A percentile compares a stretch with the other conserved stretches of the same genome.
phyloP scores from a whole-genome alignment of 305 asterid genomes.

The Fraxinus baroniana region DNA sequence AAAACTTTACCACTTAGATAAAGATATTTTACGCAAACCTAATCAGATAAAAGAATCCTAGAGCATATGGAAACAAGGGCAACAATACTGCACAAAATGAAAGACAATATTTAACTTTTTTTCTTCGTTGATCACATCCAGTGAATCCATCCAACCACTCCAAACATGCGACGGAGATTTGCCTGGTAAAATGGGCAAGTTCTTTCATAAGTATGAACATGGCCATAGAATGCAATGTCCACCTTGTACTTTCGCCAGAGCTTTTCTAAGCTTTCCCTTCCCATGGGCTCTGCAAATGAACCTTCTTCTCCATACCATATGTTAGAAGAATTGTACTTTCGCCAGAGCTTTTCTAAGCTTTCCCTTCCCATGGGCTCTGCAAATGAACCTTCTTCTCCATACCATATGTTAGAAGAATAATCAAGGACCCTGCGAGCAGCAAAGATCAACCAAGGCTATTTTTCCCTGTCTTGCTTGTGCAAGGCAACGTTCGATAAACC shows the following conservation, averaged over 20 bases:
- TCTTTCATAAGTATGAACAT: slow-evolving; percentile 54
- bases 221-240: slow-evolving; percentile 53
- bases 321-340: slow-evolving; percentile 40
- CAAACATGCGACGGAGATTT: background rate
- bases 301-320: slow-evolving; percentile 38
- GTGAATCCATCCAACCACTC: background rate
- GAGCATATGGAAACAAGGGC: background rate
- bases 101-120: background rate
- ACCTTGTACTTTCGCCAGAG: slow-evolving; percentile 50
- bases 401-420: slow-evolving; percentile 38
- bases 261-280: slow-evolving; percentile 43
- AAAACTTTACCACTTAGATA: background rate
- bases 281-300: slow-evolving; percentile 49
- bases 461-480: slow-evolving; percentile 39
- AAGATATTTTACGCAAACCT: background rate
- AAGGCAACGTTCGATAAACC: slow-evolving; percentile 40
- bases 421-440: slow-evolving; percentile 46
- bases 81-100: background rate
- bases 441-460: slow-evolving; percentile 48
- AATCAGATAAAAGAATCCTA: background rate
- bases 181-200: slow-evolving; percentile 56
- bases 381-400: slow-evolving; percentile 43
- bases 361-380: slow-evolving; percentile 53
- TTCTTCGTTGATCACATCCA: background rate
- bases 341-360: slow-evolving; percentile 45